A percentile compares a stretch with the other conserved stretches of the same genome.
These are phyloP conservation scores for Logfia minima DNA, from an alignment of 129 eudicot genomes.

Conservation along the genomic window DNA sequence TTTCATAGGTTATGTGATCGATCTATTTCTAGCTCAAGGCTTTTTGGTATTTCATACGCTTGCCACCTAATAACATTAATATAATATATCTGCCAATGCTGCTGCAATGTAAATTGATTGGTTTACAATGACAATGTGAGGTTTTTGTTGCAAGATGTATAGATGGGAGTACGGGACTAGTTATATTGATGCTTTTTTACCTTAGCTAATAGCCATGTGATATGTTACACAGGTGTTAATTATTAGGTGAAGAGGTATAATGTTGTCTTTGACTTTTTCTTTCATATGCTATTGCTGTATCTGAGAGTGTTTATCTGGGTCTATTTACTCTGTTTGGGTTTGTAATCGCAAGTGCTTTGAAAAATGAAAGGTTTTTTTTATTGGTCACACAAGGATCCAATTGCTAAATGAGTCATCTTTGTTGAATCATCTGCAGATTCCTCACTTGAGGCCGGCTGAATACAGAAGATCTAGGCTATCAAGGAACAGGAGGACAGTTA, in stretches of 20 bases:
- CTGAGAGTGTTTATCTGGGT: not conserved
- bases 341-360: not conserved
- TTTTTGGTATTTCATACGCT: too few species aligned
- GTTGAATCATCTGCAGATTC: constrained; percentile 44
- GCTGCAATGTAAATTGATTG: not conserved
- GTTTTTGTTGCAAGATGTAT: not conserved
- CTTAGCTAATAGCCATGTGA: not conserved
- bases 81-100: too few species aligned
- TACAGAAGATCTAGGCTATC: constrained; percentile 58
- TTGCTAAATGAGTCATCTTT: not conserved
- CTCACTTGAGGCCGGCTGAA: constrained; percentile 71
- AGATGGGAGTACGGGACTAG: not conserved
- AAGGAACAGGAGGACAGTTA: constrained; percentile 68
- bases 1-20: too few species aligned
- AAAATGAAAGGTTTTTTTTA: not conserved
- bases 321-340: not conserved
- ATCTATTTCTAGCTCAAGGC: too few species aligned
- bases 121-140: not conserved
- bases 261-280: too few species aligned
- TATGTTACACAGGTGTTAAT: not conserved
- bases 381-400: not conserved
- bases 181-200: not conserved
- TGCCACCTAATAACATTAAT: too few species aligned
- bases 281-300: not conserved
- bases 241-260: not conserved